phyloP scores from a whole-genome alignment of 2,329 filamentous ascomycete species.

The Dryadomyces quercus-mongolicae region DNA sequence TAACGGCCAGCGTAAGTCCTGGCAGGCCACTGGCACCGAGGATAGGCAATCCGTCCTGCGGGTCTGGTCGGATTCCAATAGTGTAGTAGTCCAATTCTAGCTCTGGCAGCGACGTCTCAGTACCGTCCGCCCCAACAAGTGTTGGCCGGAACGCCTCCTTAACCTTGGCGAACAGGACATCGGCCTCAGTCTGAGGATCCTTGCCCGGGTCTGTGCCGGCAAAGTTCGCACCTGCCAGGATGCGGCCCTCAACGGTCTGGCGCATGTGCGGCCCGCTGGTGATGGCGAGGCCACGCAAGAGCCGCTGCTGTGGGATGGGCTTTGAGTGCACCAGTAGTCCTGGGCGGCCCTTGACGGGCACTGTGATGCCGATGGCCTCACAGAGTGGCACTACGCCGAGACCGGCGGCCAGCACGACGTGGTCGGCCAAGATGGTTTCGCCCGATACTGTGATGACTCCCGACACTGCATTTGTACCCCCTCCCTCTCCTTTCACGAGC shows the following conservation, averaged over 20 bases:
- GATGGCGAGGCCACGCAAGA: conserved; percentile 14
- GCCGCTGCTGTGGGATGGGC: conserved; percentile 12
- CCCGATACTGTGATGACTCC: conserved; percentile 11
- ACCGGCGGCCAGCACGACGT: conserved; percentile 20
- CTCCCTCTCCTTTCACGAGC: not conserved
- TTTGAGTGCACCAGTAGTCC: conserved; percentile 19
- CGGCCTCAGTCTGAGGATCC: conserved; percentile 13
- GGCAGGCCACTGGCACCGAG: conserved; percentile 16
- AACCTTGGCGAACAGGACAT: conserved; percentile 13
- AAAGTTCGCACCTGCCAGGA: conserved; percentile 15
- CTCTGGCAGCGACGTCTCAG: not conserved
- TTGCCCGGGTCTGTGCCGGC: conserved; percentile 9
- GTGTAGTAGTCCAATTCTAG: conserved; percentile 19
- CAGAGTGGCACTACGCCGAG: conserved; percentile 16
- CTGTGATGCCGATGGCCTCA: conserved; percentile 13
- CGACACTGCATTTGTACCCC: conserved; percentile 3
- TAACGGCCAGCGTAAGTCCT: conserved; percentile 18
- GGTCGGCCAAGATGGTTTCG: conserved; percentile 13
- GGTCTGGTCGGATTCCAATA: conserved; percentile 16
- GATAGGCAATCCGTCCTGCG: conserved; percentile 18
- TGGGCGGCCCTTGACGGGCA: conserved; percentile 14
- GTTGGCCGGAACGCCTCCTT: conserved; percentile 10
- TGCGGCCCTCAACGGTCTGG: conserved; percentile 17
- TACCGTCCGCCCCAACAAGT: not conserved
- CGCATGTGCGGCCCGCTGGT: conserved; percentile 16